Conservation (phyloP, 805 yeast species). For the Jamesozyma gamospora region DNA sequence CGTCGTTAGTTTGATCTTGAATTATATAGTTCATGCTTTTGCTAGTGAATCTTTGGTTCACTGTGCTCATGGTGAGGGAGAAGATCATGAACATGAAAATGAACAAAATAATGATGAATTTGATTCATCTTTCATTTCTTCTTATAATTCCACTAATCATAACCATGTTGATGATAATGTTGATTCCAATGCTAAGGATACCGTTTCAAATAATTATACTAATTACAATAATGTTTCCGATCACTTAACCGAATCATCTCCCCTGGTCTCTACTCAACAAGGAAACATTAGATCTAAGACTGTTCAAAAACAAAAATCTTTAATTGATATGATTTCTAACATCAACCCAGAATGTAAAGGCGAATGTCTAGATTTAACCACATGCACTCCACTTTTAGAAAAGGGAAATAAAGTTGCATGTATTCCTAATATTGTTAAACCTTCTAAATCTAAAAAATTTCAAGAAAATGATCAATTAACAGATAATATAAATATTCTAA, state of each 20-base stretch:
- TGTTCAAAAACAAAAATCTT: constrained; percentile 4
- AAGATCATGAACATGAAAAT: neutral
- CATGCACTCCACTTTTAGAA: constrained; percentile 12
- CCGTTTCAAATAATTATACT: neutral
- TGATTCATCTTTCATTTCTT: no score
- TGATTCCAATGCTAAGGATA: no score
- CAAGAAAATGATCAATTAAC: no score
- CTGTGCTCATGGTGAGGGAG: constrained; percentile 51
- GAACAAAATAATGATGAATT: neutral
- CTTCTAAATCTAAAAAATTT: neutral
- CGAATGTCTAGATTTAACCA: constrained; percentile 7
- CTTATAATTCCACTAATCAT: neutral
- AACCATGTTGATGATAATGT: neutral
- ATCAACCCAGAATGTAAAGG: constrained; percentile 5
- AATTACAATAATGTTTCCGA: no score
- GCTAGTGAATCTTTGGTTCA: constrained; percentile 81
- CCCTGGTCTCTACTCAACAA: neutral
- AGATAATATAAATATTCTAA: no score
- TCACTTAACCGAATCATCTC: no score
- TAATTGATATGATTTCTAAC: constrained; percentile 11
- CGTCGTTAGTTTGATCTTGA: constrained; percentile 46
- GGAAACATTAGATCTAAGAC: neutral
- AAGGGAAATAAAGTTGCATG: constrained; percentile 8
- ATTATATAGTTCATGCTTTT: constrained; percentile 54
- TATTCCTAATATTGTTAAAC: constrained; percentile 4